Conservation (phyloP, 495 filamentous ascomycete genomes). For the Chaetomidium leptoderma region DNA sequence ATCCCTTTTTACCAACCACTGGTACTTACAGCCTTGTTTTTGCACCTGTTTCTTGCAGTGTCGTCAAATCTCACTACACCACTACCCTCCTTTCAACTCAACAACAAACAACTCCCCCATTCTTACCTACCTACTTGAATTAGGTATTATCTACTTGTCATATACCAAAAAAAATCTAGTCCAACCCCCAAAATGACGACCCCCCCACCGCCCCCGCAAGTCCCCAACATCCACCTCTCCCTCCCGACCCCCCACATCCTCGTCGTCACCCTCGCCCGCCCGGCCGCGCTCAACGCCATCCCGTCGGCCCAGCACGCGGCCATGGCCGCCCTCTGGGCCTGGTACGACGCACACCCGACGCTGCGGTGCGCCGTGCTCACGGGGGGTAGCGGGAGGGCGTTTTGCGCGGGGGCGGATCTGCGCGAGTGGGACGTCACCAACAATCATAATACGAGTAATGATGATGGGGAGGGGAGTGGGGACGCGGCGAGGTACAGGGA, state of each 20-base stretch:
- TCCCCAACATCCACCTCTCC: conserved; percentile 42
- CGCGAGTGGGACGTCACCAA: conserved; percentile 45
- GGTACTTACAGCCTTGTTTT: no score
- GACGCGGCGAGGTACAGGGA: conserved; percentile 2
- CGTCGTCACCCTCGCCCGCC: conserved; percentile 59
- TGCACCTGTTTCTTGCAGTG: no score
- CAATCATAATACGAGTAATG: conserved; percentile 37
- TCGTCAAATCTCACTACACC: no score
- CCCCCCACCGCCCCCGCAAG: conserved; percentile 14
- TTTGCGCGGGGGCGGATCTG: conserved; percentile 57
- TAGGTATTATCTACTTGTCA: no score
- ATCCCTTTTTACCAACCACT: no score
- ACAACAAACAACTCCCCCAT: no score
- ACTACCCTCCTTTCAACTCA: no score
- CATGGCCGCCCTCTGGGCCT: conserved; percentile 50
- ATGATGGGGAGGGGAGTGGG: neutral
- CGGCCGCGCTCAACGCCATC: conserved; percentile 56
- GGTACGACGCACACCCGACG: conserved; percentile 55
- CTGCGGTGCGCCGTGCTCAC: conserved; percentile 56
- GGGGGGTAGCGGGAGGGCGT: conserved; percentile 46
- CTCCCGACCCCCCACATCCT: conserved; percentile 56
- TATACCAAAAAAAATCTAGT: neutral
- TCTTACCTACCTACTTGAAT: no score
- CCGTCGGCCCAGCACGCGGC: conserved; percentile 46
- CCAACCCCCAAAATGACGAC: neutral